phyloP scores from a whole-genome alignment of 148 eudicot species.

The Bassia scoparia region DNA sequence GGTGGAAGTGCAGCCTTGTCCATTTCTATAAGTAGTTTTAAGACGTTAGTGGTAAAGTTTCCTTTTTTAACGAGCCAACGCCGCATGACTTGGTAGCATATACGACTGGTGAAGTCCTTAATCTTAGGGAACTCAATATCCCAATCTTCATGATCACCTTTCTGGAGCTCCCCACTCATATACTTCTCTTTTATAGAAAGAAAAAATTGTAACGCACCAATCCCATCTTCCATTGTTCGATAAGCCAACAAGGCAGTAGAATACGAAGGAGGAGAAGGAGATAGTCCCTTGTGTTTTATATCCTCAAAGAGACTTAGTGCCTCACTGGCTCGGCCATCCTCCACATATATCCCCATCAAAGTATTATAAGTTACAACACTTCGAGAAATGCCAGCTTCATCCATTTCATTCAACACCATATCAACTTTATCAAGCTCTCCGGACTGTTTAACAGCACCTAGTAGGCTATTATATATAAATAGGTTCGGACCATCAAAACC shows the following conservation, averaged over 20 bases:
- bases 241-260: conserved; percentile 73
- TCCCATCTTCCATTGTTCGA: conserved; percentile 70
- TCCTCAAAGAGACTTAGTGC: conserved; percentile 64
- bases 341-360: conserved; percentile 71
- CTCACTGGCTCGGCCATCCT: conserved; percentile 48
- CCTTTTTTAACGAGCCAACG: conserved; percentile 69
- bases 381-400: conserved; percentile 49
- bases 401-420: conserved; percentile 56
- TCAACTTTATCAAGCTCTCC: conserved; percentile 47
- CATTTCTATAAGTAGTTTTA: conserved; percentile 67
- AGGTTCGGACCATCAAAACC: conserved; percentile 52
- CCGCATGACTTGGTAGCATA: conserved; percentile 87
- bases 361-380: conserved; percentile 78
- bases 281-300: conserved; percentile 51
- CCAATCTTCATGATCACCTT: conserved; percentile 53
- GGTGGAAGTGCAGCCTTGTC: conserved; percentile 60
- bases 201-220: conserved; percentile 71
- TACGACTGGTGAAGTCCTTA: conserved; percentile 55
- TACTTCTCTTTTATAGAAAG: conserved; percentile 44
- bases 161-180: conserved; percentile 46
- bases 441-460: conserved; percentile 70
- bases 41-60: conserved; percentile 48
- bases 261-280: conserved; percentile 80
- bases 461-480: conserved; percentile 67
- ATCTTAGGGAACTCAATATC: conserved; percentile 53